Evolutionary conservation across 371 early-diverging fungal species (phyloP).

Genomic region (Mucor saturninus): DNA sequence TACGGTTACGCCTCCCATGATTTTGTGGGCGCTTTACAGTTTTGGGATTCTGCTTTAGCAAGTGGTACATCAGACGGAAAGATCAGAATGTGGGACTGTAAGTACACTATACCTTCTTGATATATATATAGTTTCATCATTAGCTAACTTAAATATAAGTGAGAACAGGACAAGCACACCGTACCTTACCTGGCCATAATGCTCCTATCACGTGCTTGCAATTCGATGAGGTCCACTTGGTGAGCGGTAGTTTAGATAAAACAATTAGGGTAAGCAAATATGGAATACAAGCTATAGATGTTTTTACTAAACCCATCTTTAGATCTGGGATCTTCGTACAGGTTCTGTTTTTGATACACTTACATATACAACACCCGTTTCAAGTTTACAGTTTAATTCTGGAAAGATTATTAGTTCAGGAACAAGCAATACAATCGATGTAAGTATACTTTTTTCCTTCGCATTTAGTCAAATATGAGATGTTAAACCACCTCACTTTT

Average conservation of each 20-base stretch:
- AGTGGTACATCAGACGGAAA: slow-evolving; percentile 87
- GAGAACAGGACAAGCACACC: slow-evolving; percentile 80
- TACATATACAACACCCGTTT: slow-evolving; percentile 59
- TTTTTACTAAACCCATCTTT: background rate
- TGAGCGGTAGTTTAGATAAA: slow-evolving; percentile 82
- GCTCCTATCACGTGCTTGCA: slow-evolving; percentile 74
- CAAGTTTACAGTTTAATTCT: slow-evolving; percentile 64
- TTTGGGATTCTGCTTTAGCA: slow-evolving; percentile 81
- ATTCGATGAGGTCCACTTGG: slow-evolving; percentile 80
- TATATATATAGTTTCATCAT: background rate
- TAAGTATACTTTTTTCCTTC: slow-evolving; percentile 23
- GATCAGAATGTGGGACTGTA: slow-evolving; percentile 88
- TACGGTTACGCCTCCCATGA: slow-evolving; percentile 53
- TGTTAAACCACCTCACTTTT: background rate
- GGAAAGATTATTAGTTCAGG: slow-evolving; percentile 59
- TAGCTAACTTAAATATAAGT: slow-evolving; percentile 38
- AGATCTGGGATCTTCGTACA: slow-evolving; percentile 85
- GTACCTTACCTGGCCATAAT: slow-evolving; percentile 74
- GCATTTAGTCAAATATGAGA: too few species aligned
- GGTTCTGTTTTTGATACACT: slow-evolving; percentile 70
- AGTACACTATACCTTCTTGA: slow-evolving; percentile 25
- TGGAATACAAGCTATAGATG: background rate
- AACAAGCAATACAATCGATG: slow-evolving; percentile 54
- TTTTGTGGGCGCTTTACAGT: slow-evolving; percentile 78
- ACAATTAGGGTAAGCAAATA: slow-evolving; percentile 52